phyloP scores from a whole-genome alignment of 192 early-diverging fungal genomes.

The Backusella psychrophila region DNA sequence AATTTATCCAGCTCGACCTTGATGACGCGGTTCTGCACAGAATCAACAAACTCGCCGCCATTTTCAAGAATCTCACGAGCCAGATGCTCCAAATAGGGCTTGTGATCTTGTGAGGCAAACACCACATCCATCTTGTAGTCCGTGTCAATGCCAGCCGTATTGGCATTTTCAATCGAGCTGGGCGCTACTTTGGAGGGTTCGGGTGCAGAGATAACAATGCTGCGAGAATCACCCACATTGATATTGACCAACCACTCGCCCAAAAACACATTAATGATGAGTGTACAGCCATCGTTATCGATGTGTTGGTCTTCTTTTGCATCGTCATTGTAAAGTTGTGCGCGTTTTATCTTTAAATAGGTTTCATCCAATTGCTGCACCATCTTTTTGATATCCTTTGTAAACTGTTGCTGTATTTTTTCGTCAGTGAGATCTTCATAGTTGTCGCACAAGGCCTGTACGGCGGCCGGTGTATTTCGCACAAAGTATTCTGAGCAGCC shows the following conservation, averaged over 20 bases:
- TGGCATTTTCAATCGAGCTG: conserved; percentile 11
- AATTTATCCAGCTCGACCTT: conserved; percentile 46
- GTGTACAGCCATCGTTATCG: conserved; percentile 53
- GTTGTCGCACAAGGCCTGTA: conserved; percentile 44
- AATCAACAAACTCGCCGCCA: conserved; percentile 60
- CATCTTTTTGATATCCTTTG: conserved; percentile 41
- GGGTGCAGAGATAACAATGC: conserved; percentile 43
- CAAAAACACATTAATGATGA: conserved; percentile 55
- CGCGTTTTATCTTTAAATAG: conserved; percentile 51
- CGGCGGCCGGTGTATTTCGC: conserved; percentile 38
- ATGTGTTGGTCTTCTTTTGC: conserved; percentile 14
- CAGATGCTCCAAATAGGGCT: conserved; percentile 54
- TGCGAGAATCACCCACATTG: conserved; percentile 59
- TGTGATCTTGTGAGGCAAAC: conserved; percentile 56
- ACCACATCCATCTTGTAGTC: conserved; percentile 50
- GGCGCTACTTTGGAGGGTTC: conserved; percentile 4
- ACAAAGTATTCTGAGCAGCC: conserved; percentile 55
- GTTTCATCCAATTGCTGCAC: conserved; percentile 48
- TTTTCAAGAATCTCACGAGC: conserved; percentile 53
- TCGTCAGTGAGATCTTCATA: conserved; percentile 18
- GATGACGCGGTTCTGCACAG: conserved; percentile 51
- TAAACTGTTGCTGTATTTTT: conserved; percentile 42
- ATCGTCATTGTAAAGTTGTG: conserved; percentile 27
- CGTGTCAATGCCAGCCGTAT: conserved; percentile 15
- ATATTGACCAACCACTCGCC: conserved; percentile 55